These are phyloP conservation scores for Balansia obtecta DNA, from an alignment of 2,329 filamentous ascomycete species.

Conservation along the genomic window DNA sequence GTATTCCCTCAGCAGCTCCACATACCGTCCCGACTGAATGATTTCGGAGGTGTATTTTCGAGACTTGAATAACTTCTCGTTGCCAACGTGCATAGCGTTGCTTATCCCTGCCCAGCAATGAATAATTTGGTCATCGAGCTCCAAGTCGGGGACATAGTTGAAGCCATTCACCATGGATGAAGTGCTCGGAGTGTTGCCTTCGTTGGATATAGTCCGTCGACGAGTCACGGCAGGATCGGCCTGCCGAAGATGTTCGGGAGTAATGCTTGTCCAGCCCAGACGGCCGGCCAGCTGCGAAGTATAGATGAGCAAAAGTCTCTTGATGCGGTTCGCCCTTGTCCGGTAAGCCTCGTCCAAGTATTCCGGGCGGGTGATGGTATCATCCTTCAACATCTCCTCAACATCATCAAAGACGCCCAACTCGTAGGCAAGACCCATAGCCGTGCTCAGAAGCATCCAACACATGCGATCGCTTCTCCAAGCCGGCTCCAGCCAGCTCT, in stretches of 20 bases:
- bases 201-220: slow-evolving; percentile 35
- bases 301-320: slow-evolving; percentile 79
- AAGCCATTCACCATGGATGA: slow-evolving; percentile 45
- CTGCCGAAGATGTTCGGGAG: slow-evolving; percentile 54
- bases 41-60: slow-evolving; percentile 79
- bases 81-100: slow-evolving; percentile 81
- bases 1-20: slow-evolving; percentile 68
- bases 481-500: slow-evolving; percentile 92
- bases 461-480: slow-evolving; percentile 94
- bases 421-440: slow-evolving; percentile 81
- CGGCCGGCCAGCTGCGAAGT: slow-evolving; percentile 88
- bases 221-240: slow-evolving; percentile 44
- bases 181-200: slow-evolving; percentile 49
- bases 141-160: slow-evolving; percentile 54
- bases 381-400: slow-evolving; percentile 52
- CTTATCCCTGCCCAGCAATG: slow-evolving; percentile 94
- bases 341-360: slow-evolving; percentile 68
- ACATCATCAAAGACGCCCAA: slow-evolving; percentile 91
- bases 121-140: slow-evolving; percentile 56
- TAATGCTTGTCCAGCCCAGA: slow-evolving; percentile 87
- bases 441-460: slow-evolving; percentile 92
- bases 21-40: slow-evolving; percentile 77
- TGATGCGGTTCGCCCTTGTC: slow-evolving; percentile 67
- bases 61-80: slow-evolving; percentile 77
- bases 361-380: slow-evolving; percentile 47